Evolutionary conservation across 2,329 filamentous ascomycete species (phyloP), one percentile per base, ranked within the genome.

Genomic region (Lasiodiplodia hormozganensis): DNA sequence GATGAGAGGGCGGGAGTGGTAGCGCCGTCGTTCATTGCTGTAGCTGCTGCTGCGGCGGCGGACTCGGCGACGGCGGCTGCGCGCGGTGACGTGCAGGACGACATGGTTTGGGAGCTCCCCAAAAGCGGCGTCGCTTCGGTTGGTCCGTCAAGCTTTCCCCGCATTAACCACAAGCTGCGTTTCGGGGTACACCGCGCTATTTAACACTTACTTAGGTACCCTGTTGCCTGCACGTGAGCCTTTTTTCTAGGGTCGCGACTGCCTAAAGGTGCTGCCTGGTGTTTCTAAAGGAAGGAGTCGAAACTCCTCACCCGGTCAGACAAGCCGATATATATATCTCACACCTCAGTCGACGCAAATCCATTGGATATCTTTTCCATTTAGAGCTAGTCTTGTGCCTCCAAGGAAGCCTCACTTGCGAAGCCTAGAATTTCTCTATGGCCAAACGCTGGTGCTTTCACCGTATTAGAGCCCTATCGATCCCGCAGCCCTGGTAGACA

Each of bases 41-140:
- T 25, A 38, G 43, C 43, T 49, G 57, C 57, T 49, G 58, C 58
- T 62, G 8, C 16, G 31, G 40, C 57, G 57, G 57, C 57, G 58
- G 58, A 8, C 14, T 36, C 60, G 60, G 43, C 60, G 28, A 21
- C 47, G 60, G 57, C 57, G 57, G 57, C 57, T 23, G 57, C 57
- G 57, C 57, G 60, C 60, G 60, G 60, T 64, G 60, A 64, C 60
- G 60, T 64, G 60, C 60, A 64, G 60, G n/a, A 38, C 28, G 47
- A n/a, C 60, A 52, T 36, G 60, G 43, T 52, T 52, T 11, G 51
- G 57, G n/a, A 25, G 21, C 54, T 23, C 12, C 31, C 31, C 28
- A 31, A 34, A 34, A 10, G 53, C 53, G 56, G 57, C 14, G 21
- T 21, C 51, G 43, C 47, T 25, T 64, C 60, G 60, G 43, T 18